Evolutionary conservation across 2,329 filamentous ascomycete species (phyloP).

Genomic region (Domatiomyces globalis): DNA sequence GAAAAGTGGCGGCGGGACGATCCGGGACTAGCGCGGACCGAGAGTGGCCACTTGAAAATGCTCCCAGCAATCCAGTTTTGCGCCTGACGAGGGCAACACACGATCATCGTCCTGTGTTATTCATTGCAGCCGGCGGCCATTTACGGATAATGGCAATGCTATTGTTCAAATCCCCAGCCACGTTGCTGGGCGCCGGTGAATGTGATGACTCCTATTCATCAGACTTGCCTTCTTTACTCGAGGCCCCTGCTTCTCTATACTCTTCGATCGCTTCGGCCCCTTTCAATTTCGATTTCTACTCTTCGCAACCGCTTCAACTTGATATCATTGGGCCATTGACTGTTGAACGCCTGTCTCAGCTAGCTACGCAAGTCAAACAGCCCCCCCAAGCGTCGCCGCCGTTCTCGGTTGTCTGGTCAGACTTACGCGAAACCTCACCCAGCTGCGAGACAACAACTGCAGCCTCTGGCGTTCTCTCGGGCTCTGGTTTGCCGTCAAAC

Average conservation of each 20-base stretch:
- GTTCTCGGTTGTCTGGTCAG: not conserved
- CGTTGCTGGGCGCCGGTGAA: too few species aligned
- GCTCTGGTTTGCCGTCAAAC: not conserved
- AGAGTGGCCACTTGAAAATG: not conserved
- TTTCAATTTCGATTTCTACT: not conserved
- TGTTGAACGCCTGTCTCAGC: not conserved
- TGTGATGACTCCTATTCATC: too few species aligned
- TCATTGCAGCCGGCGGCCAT: not conserved
- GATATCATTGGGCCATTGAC: not conserved
- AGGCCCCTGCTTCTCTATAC: not conserved
- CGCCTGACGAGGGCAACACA: not conserved
- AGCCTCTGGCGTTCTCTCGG: not conserved
- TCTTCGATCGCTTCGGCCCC: too few species aligned
- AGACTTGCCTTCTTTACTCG: not conserved
- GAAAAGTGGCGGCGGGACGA: not conserved
- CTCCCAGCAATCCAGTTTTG: not conserved
- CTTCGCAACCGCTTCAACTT: not conserved
- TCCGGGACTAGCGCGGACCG: not conserved
- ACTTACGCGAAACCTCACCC: not conserved
- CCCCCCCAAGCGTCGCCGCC: not conserved
- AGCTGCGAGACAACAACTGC: not conserved
- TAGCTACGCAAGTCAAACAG: not conserved
- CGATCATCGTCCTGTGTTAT: not conserved
- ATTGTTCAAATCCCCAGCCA: too few species aligned
- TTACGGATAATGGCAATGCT: not conserved